These are phyloP conservation scores for Aspergillus calidoustus DNA, from an alignment of 2,329 filamentous ascomycete genomes.

Conservation along the genomic window DNA sequence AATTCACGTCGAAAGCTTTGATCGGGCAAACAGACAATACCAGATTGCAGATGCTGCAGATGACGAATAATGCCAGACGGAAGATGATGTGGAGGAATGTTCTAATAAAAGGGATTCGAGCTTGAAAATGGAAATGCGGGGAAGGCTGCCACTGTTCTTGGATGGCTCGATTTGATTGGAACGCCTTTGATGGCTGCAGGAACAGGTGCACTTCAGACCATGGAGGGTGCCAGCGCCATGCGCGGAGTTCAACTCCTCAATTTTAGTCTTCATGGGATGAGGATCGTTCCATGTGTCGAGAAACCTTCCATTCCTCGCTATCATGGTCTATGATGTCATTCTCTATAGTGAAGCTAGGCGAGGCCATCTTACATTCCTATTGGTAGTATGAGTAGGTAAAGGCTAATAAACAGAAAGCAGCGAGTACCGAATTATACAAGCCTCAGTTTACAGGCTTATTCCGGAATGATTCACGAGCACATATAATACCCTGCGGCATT, in stretches of 20 bases:
- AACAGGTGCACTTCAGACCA: background rate
- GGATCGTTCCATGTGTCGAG: too few species aligned
- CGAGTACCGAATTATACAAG: background rate
- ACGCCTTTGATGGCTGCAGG: background rate
- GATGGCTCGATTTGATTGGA: background rate
- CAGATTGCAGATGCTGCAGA: background rate
- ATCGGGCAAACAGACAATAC: background rate
- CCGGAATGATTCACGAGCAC: background rate
- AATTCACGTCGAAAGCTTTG: background rate
- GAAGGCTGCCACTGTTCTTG: slow-evolving; percentile 11
- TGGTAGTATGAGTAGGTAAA: background rate
- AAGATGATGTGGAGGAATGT: background rate
- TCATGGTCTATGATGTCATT: background rate
- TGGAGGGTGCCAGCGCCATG: too few species aligned
- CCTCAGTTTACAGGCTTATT: background rate
- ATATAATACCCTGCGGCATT: background rate
- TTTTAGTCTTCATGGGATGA: background rate
- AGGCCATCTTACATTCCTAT: background rate
- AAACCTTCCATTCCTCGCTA: background rate
- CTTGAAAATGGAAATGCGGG: slow-evolving; percentile 16
- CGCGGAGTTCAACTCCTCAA: too few species aligned
- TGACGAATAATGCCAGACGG: background rate
- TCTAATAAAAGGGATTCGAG: background rate
- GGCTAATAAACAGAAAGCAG: background rate
- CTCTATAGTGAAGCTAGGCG: background rate